These are phyloP conservation scores for Xylaria multiplex DNA, from an alignment of 2,329 filamentous ascomycete genomes.

Conservation along the genomic window DNA sequence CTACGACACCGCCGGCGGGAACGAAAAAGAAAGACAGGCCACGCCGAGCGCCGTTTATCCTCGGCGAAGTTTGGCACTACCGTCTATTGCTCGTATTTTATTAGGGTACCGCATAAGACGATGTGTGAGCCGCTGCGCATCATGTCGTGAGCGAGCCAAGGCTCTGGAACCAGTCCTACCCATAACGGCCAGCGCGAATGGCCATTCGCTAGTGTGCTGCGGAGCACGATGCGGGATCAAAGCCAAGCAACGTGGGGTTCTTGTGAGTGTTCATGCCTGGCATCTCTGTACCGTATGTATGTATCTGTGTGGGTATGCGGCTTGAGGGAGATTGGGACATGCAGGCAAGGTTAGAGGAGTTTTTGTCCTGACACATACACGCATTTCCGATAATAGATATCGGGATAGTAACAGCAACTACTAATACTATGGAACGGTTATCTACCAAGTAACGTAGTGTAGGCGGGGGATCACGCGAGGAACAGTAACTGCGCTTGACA, in stretches of 20 bases:
- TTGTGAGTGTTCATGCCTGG: slow-evolving; percentile 12
- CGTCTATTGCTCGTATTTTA: neutral
- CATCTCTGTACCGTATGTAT: too few species aligned
- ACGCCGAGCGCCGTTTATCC: neutral
- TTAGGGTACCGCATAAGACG: slow-evolving; percentile 6
- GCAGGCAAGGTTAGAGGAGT: slow-evolving; percentile 5
- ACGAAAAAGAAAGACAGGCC: neutral
- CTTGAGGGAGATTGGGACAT: slow-evolving; percentile 4
- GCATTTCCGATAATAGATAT: slow-evolving; percentile 1
- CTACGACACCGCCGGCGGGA: neutral
- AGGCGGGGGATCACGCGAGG: slow-evolving; percentile 33
- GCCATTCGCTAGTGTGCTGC: slow-evolving; percentile 17
- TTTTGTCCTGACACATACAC: slow-evolving; percentile 13
- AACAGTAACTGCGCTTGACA: slow-evolving; percentile 18
- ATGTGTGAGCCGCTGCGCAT: slow-evolving; percentile 28
- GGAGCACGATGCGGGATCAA: slow-evolving; percentile 20
- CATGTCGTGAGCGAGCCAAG: slow-evolving; percentile 29
- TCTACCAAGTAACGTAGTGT: slow-evolving; percentile 1
- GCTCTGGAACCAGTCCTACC: slow-evolving; percentile 26
- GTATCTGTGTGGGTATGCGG: slow-evolving; percentile 3
- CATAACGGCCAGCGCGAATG: slow-evolving; percentile 3
- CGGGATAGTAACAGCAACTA: neutral
- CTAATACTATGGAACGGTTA: slow-evolving; percentile 2
- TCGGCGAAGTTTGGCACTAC: slow-evolving; percentile 1
- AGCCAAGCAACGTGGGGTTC: slow-evolving; percentile 13